Base-by-base conservation (phyloP, 2,329 filamentous ascomycete species). In the Colletotrichum tropicale region DNA sequence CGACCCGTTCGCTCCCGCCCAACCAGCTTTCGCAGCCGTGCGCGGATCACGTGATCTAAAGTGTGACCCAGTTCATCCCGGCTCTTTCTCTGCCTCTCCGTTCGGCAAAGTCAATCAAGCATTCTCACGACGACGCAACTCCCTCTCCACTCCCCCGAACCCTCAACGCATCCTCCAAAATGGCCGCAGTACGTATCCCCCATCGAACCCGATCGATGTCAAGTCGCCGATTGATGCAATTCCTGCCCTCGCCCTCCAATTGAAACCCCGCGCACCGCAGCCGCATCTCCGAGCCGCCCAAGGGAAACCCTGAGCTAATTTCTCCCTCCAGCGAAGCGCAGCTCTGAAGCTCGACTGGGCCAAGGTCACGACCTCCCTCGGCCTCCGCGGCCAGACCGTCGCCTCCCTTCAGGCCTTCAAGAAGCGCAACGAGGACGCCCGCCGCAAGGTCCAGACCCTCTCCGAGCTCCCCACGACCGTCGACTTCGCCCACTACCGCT, bases 271-370 rank as follows among this genome's bases (percentile, higher is more conserved):
- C 60, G 71, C 61, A 58, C 26, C 60, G 26, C 26, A 43, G 24
- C 56, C 70, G 70, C n/a, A 21, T 21, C 38, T 38, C 65, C 55
- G 60, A 48, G 69, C 64, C 34, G 66, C 32, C 43, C n/a, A 48
- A 34, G 30, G 8, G 26, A 36, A 60, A 58, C 70, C 76, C 80
- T 89, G 89, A 90, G 89, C 89, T 91, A 90, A 91, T 90, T 90
- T 88, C 83, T 80, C 76, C 77, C 77, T 78, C 86, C 87, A 98
- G 96, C 94, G 96, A 92, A 98, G 95, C 92, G 96, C 96, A 91
- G 96, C 96, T 88, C 93, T 98, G 89, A 99, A 98, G 93, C 93
- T 99, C 91, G 97, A 99, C 93, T 99, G 97, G 97, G 93, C 93
- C 89, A 97, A 98, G 90, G 93, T 99, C 84, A 94, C 94, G 88